A percentile compares a stretch with the other conserved stretches of the same genome.
These are phyloP conservation scores for Penicillium sp. DNA, from an alignment of 2,329 filamentous ascomycete species.

Conservation along the genomic window DNA sequence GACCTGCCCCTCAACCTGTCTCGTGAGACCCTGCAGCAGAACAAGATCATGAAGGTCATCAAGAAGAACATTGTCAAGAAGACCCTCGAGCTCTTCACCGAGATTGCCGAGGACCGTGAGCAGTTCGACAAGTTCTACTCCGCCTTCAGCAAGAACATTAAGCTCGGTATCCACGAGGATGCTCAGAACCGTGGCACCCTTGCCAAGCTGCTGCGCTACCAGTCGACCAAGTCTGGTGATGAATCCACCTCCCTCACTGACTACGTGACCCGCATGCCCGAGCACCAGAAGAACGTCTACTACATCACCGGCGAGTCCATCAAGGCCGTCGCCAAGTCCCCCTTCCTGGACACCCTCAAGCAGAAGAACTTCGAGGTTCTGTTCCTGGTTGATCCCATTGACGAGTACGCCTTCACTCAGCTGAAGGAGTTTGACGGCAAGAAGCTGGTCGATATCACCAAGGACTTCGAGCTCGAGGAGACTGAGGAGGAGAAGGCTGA, in stretches of 20 bases:
- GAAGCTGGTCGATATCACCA: conserved; percentile 99
- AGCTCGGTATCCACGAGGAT: conserved; percentile 99
- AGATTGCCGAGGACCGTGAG: conserved; percentile 99
- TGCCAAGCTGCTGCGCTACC: conserved; percentile 98
- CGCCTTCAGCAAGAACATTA: conserved; percentile 99
- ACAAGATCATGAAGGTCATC: conserved; percentile 99
- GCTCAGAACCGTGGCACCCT: conserved; percentile 90
- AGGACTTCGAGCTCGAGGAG: conserved; percentile 99
- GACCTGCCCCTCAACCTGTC: conserved; percentile 99
- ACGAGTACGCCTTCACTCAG: conserved; percentile 99
- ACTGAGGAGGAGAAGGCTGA: conserved; percentile 97
- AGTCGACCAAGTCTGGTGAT: conserved; percentile 97
- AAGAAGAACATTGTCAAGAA: conserved; percentile 99
- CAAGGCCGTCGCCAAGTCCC: conserved; percentile 96
- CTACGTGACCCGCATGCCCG: conserved; percentile 98
- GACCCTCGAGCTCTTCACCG: conserved; percentile 97
- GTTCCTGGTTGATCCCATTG: conserved; percentile 98
- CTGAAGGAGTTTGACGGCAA: conserved; percentile 99
- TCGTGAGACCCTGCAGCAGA: conserved; percentile 99
- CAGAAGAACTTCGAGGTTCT: conserved; percentile 99
- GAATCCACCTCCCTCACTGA: conserved; percentile 91
- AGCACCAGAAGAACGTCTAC: conserved; percentile 99
- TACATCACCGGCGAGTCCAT: conserved; percentile 99
- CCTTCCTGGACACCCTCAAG: conserved; percentile 98
- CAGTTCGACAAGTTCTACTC: conserved; percentile 99